Percentiles rank a stretch among this genome's conserved stretches.
These are phyloP conservation scores for Diaporthe humulicola DNA, from an alignment of 2,329 filamentous ascomycete species.

Conservation along the genomic window DNA sequence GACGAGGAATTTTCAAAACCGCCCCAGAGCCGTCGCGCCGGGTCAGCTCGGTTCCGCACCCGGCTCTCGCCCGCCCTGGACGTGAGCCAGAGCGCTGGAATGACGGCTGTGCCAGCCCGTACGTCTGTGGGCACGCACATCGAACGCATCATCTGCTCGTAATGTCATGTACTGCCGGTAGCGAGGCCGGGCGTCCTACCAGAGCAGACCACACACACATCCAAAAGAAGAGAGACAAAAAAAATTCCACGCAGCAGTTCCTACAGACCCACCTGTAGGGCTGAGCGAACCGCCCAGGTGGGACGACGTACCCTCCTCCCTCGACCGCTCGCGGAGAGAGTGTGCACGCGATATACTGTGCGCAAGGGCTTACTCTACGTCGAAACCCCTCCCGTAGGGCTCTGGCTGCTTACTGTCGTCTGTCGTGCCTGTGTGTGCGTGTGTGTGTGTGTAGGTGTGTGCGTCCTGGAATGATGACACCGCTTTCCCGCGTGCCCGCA, in stretches of 20 bases:
- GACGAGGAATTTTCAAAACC: neutral
- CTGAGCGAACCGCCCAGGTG: slow-evolving; percentile 14
- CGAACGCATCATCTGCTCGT: neutral
- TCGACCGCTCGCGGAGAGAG: neutral
- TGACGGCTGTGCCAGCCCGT: neutral
- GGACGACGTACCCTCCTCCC: neutral
- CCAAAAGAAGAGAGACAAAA: neutral
- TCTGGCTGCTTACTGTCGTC: slow-evolving; percentile 22
- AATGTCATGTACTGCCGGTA: neutral
- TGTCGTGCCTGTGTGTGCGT: neutral
- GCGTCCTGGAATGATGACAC: slow-evolving; percentile 11
- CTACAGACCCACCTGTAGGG: slow-evolving; percentile 19
- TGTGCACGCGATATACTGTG: neutral
- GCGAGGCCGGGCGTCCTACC: neutral
- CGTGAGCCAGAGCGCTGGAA: neutral
- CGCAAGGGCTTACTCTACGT: slow-evolving; percentile 10
- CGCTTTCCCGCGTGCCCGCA: neutral
- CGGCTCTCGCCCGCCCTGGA: neutral
- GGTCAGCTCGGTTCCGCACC: neutral
- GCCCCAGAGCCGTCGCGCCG: neutral
- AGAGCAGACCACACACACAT: neutral
- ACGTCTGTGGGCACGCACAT: neutral
- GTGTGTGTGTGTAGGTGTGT: neutral
- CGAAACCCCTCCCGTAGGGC: neutral
- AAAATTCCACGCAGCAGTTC: neutral